Evolutionary conservation across 2,329 filamentous ascomycete genomes (phyloP).

Genomic region (Alternaria triticina): DNA sequence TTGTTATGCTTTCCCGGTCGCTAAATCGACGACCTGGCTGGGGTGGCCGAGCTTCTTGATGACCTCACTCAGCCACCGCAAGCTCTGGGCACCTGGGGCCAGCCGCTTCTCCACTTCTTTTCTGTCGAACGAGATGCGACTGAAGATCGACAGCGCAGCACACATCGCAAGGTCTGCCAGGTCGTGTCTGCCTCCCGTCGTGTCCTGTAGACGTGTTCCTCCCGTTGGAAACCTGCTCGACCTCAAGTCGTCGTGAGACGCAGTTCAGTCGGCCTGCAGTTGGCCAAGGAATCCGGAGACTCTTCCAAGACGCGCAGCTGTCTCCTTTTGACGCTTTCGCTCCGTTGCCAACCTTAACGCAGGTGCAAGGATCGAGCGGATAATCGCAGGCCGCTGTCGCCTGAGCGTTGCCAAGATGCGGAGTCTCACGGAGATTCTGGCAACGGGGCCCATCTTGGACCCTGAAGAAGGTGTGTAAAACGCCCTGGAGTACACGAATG

Average conservation of each 20-base stretch:
- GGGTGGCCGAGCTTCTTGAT: constrained; percentile 22
- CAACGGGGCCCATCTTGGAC: constrained; percentile 59
- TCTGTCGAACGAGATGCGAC: not conserved
- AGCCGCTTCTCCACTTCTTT: constrained; percentile 10
- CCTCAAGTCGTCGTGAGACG: not conserved
- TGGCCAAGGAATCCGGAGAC: constrained; percentile 10
- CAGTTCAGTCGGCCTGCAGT: not conserved
- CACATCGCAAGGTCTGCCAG: not conserved
- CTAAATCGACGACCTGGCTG: constrained; percentile 14
- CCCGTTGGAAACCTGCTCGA: not conserved
- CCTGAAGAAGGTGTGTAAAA: constrained; percentile 63
- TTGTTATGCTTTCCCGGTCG: constrained; percentile 14
- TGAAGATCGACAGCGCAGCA: constrained; percentile 13
- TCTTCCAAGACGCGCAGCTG: constrained; percentile 5
- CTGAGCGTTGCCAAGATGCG: constrained; percentile 16
- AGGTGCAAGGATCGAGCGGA: constrained; percentile 2
- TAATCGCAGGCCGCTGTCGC: constrained; percentile 5
- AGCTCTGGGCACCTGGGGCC: constrained; percentile 4
- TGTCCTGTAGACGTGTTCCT: not conserved
- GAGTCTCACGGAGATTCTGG: constrained; percentile 46
- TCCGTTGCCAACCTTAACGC: constrained; percentile 4
- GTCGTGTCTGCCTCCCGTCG: not conserved
- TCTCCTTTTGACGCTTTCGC: not conserved
- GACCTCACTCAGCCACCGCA: constrained; percentile 23
- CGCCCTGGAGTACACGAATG: not conserved